Evolutionary conservation across 225 moss, liverwort and hornwort genomes (phyloP), one percentile per base, ranked within the genome.

Genomic region (Polytrichum formosum): DNA sequence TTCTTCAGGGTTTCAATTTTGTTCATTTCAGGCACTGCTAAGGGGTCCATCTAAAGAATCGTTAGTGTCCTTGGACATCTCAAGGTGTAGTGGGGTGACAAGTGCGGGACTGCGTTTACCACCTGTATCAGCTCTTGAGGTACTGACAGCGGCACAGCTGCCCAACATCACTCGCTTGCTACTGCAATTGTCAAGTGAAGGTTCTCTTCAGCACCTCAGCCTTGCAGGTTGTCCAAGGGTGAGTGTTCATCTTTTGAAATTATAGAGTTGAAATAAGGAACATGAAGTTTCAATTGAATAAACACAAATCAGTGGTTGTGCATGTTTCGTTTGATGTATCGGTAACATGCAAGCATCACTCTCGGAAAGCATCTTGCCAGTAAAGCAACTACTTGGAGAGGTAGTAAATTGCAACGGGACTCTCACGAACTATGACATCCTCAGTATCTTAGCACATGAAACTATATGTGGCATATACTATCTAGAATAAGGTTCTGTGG

Each of bases 161-260:
- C 91, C 94, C 31, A 88, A 81, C 67, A 87, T 97, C 65, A 70
- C 76, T 76, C 85, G 89, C 72, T 88, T 97, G 62, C 76, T 91
- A 61, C 84, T 86, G 67, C 96, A 93, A 83, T 88, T 94, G 37
- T 86, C 96, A 26, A 61, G 55, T 74, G 89, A 94, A 72, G 83
- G 85, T 54, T 79, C 84, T 61, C 84, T 97, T 67, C 90, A 84
- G 66, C 86, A 93, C 60, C 85, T 97, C 68, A 97, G 84, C 79
- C 92, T 97, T 75, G 96, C 96, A 72, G 92, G 86, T 67, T 93
- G 92, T 80, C 79, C 87, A 60, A 90, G 92, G 92, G 96, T 97
- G 64, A 55, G 83, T 55, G 53, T 59, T 29, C 29, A 18, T 69
- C 33, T 35, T 61, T 68, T 64, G 13, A 73, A 76, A 69, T 55